Conservation (phyloP, 148 eudicot genomes). For the Amaranthus hypochondriacus region DNA sequence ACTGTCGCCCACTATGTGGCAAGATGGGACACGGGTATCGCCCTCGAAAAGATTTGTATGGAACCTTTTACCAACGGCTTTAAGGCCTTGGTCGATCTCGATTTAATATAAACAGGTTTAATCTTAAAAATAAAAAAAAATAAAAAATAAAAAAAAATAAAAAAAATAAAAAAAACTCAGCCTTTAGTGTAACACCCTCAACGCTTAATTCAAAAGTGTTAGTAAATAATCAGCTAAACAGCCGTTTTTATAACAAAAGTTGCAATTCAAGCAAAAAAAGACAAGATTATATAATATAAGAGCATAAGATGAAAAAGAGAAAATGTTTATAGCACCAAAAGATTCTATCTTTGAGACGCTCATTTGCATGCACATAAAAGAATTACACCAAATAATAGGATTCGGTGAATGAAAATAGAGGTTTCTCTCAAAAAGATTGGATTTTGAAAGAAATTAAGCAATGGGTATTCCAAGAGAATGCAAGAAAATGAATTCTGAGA, state of each 20-base stretch:
- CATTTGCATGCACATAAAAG: conserved; percentile 34
- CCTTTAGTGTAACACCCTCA: conserved; percentile 20
- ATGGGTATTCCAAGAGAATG: conserved; percentile 5
- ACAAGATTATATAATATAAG: conserved; percentile 37
- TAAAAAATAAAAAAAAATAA: too few species aligned
- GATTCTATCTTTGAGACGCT: conserved; percentile 28
- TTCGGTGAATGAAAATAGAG: conserved; percentile 33
- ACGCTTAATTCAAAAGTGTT: conserved; percentile 37
- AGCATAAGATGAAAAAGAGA: conserved; percentile 29
- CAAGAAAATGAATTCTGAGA: not conserved
- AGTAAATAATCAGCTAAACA: conserved; percentile 43
- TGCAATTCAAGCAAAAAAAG: conserved; percentile 34
- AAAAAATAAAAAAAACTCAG: too few species aligned
- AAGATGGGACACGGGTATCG: too few species aligned
- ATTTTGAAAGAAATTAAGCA: conserved; percentile 21
- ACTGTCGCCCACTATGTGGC: too few species aligned
- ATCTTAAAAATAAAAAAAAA: too few species aligned
- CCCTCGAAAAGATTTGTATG: too few species aligned
- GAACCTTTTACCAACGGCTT: too few species aligned
- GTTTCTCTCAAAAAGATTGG: conserved; percentile 32
- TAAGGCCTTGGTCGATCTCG: too few species aligned
- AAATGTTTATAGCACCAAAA: conserved; percentile 31
- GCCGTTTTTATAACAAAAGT: conserved; percentile 53
- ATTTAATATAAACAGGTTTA: too few species aligned
- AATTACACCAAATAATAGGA: conserved; percentile 35